Evolutionary conservation across 2,329 filamentous ascomycete genomes (phyloP), one percentile per base, ranked within the genome.

Genomic region (Colletotrichum sp.): DNA sequence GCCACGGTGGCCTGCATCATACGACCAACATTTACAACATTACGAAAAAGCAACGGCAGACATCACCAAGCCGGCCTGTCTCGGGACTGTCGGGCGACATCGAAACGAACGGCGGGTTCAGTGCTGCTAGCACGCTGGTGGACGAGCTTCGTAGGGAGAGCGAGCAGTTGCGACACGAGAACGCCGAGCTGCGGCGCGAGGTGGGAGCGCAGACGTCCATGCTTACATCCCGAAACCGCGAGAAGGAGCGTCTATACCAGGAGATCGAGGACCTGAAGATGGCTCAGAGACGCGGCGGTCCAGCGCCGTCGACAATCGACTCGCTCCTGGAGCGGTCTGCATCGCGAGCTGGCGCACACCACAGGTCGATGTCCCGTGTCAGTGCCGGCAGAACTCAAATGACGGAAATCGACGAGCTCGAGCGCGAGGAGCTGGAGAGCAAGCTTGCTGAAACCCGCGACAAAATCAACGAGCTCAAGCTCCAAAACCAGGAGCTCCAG

Each of bases 231-330:
- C 92, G 97, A 28, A 98, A 98, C 81, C 94, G 96, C 30, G 97
- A 99, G 83, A 98, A 98, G 82, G 96, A 99, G 83, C 92, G 96
- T 7, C 89, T 99, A 10, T 98, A 99, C 83, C 95, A 98, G 82
- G 96, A 99, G 83, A 99, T 99, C 77, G 97, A 99, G 85, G 96
- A 98, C 77, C 89, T 99, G 77, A 99, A 99, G 85, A 92, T 99
- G 80, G 92, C 94, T 3, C 93, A 96, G 78, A 93, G 96, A 71
- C 93, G 95, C 77, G 92, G 92, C 34, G 94, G 90, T 79, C 81
- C 88, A 6, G 89, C 90, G 1, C 89, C 90, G 0, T 92, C 91
- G 1, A 92, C 95, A 2, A 93, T 96, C 7, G 97, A 99, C 82
- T 98, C 96, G 82, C 94, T 99, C 59, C 91, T 99, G 36, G 97